Evolutionary conservation across 1,284 basidiomycete species (phyloP).

Genomic region (Pascua sp.): DNA sequence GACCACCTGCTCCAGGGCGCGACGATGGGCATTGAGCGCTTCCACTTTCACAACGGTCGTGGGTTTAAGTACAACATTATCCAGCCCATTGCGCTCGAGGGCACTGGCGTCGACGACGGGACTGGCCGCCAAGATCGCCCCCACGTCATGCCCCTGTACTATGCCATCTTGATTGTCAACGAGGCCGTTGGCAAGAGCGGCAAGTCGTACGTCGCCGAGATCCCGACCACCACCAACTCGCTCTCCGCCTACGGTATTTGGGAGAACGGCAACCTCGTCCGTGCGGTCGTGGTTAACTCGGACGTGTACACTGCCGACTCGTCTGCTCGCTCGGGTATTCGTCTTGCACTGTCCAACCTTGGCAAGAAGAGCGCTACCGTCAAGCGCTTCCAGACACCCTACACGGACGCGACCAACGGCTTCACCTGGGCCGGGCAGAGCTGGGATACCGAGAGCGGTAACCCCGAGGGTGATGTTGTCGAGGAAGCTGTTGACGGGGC

Average conservation of each 20-base stretch:
- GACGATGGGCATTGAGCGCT: constrained; percentile 45
- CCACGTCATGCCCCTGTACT: constrained; percentile 62
- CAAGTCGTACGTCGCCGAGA: constrained; percentile 55
- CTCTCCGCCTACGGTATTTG: constrained; percentile 64
- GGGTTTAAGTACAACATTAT: constrained; percentile 52
- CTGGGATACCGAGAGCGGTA: neutral
- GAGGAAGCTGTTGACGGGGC: neutral
- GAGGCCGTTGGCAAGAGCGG: constrained; percentile 52
- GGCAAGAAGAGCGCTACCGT: constrained; percentile 1
- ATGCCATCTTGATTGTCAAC: constrained; percentile 57
- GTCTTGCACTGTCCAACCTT: neutral
- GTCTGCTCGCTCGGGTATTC: neutral
- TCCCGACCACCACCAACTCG: constrained; percentile 54
- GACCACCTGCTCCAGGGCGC: constrained; percentile 60
- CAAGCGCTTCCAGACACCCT: constrained; percentile 1
- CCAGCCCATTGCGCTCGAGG: constrained; percentile 20
- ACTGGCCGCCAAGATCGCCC: constrained; percentile 38
- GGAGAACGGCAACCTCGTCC: constrained; percentile 52
- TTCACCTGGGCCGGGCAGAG: constrained; percentile 7
- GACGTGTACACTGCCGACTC: constrained; percentile 4
- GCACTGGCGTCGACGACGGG: constrained; percentile 56
- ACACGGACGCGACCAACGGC: constrained; percentile 2
- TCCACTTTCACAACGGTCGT: constrained; percentile 52
- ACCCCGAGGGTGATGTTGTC: neutral
- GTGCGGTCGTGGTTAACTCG: constrained; percentile 60